phyloP scores from a whole-genome alignment of 257 asterid species.

The Eustoma russellianum region DNA sequence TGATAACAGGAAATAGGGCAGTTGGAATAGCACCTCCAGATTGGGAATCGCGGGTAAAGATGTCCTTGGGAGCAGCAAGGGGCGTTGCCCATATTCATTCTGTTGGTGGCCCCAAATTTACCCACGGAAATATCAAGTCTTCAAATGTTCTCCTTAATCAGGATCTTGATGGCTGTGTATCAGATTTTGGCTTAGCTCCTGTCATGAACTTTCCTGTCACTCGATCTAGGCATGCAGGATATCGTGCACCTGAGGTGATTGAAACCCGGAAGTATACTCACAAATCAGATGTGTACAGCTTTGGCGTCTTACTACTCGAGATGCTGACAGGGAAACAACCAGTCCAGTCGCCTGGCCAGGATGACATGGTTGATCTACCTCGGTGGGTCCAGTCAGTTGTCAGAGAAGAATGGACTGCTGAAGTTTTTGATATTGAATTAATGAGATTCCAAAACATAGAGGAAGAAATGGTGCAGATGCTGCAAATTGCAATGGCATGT shows the following conservation, averaged over 20 bases:
- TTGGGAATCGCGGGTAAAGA: conserved; percentile 79
- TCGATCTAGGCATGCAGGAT: conserved; percentile 59
- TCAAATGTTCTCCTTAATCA: conserved; percentile 75
- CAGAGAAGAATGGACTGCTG: conserved; percentile 96
- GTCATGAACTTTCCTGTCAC: conserved; percentile 72
- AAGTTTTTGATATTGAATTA: conserved; percentile 81
- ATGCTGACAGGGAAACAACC: conserved; percentile 93
- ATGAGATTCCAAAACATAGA: conserved; percentile 72
- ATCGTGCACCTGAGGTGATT: conserved; percentile 75
- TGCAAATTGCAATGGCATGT: conserved; percentile 90
- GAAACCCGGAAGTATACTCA: conserved; percentile 68
- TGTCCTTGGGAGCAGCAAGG: conserved; percentile 73
- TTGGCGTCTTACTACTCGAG: conserved; percentile 82
- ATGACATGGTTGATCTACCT: conserved; percentile 77
- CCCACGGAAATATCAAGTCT: conserved; percentile 83
- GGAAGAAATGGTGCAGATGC: conserved; percentile 97
- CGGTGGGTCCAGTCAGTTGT: conserved; percentile 99
- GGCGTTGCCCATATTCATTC: conserved; percentile 74
- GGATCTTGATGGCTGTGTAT: conserved; percentile 56
- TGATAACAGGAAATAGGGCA: conserved; percentile 42
- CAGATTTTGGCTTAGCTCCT: conserved; percentile 75
- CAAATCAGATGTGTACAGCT: conserved; percentile 89
- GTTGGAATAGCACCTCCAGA: conserved; percentile 57
- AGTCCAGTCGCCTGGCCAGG: conserved; percentile 61
- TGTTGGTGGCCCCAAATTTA: conserved; percentile 61